Evolutionary conservation across 1,284 basidiomycete species (phyloP).

Genomic region (Cerrena zonata): DNA sequence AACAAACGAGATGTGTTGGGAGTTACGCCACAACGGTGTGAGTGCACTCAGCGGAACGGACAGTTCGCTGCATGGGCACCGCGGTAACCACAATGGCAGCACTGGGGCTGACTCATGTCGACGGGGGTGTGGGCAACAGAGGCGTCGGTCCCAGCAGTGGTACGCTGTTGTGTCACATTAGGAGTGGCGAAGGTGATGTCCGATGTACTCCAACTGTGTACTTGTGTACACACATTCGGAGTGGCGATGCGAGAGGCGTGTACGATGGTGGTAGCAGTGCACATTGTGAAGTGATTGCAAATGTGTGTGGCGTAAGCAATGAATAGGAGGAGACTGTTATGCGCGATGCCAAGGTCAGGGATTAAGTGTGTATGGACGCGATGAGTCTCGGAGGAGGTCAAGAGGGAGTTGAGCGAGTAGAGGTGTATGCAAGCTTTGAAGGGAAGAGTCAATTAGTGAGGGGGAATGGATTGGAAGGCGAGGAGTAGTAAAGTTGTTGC

Average conservation of each 20-base stretch:
- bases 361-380: no score
- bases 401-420: no score
- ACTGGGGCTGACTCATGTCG: constrained; percentile 50
- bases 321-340: background rate
- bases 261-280: background rate
- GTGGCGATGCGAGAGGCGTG: no score
- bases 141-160: background rate
- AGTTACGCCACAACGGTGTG: background rate
- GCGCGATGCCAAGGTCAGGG: no score
- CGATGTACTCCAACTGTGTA: background rate
- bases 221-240: no score
- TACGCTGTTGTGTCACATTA: background rate
- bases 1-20: no score
- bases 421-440: background rate
- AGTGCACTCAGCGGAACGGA: constrained; percentile 50
- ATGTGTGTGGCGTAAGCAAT: background rate
- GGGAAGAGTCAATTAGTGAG: background rate
- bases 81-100: constrained; percentile 69
- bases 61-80: constrained; percentile 57
- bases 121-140: constrained; percentile 1
- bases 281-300: constrained; percentile 1
- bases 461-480: background rate
- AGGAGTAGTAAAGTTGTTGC: background rate
- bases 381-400: no score
- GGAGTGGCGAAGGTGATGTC: background rate